Percentiles rank a stretch among this genome's conserved stretches.
These are phyloP conservation scores for Marasmius oreades DNA, from an alignment of 1,284 basidiomycete genomes.

Conservation along the genomic window DNA sequence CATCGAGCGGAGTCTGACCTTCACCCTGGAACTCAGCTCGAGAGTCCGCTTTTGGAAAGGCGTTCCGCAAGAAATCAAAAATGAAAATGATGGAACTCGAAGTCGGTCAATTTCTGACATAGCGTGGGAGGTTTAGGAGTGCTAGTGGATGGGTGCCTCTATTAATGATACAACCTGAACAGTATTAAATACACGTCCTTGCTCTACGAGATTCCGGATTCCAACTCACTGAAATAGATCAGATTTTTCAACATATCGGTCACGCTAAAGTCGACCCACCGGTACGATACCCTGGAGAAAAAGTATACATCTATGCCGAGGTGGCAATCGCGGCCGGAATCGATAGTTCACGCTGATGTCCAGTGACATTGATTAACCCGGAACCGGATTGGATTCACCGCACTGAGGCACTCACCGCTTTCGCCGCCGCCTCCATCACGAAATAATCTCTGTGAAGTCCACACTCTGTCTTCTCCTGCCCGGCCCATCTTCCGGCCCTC, in stretches of 20 bases:
- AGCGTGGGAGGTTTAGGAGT: not conserved
- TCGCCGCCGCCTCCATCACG: not conserved
- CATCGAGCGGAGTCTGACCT: slow-evolving; percentile 1
- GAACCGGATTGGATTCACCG: not conserved
- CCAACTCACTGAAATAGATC: not conserved
- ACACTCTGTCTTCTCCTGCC: slow-evolving; percentile 92
- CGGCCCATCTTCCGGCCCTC: slow-evolving; percentile 90
- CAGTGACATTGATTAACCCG: not conserved
- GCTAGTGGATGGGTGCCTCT: not conserved
- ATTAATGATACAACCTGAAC: not conserved
- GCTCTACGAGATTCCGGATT: not conserved
- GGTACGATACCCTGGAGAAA: not conserved
- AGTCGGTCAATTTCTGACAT: not conserved
- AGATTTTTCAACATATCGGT: not conserved
- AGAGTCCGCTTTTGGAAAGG: slow-evolving; percentile 8
- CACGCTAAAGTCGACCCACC: not conserved
- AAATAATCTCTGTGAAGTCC: slow-evolving; percentile 91
- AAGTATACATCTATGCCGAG: not conserved
- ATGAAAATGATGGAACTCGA: too few species aligned
- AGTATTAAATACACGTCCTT: not conserved
- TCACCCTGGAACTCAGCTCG: not conserved
- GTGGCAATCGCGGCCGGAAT: not conserved
- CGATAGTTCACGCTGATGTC: not conserved
- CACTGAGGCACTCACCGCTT: not conserved
- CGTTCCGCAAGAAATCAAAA: too few species aligned